Evolutionary conservation across 805 yeast species (phyloP).

Genomic region (Saccharomycopsis olivae): DNA sequence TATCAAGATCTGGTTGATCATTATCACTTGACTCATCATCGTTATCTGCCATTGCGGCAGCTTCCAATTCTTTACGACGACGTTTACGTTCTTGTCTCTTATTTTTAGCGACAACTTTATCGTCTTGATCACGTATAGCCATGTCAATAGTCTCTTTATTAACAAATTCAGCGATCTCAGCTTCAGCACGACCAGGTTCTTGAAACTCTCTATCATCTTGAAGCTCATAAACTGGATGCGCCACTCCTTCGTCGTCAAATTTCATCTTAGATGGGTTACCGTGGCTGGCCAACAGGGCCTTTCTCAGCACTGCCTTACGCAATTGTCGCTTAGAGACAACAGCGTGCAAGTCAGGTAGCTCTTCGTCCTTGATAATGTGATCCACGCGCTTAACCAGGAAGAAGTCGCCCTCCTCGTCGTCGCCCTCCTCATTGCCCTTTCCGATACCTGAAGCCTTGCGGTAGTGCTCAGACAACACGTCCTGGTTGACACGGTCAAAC

Average conservation of each 20-base stretch:
- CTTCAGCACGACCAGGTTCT: slow-evolving; percentile 53
- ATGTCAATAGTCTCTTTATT: slow-evolving; percentile 55
- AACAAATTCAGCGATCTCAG: slow-evolving; percentile 60
- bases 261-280: slow-evolving; percentile 69
- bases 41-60: slow-evolving; percentile 35
- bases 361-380: slow-evolving; percentile 57
- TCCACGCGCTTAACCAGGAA: slow-evolving; percentile 70
- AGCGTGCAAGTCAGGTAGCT: slow-evolving; percentile 46
- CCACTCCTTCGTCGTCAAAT: slow-evolving; percentile 85
- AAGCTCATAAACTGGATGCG: slow-evolving; percentile 86
- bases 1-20: slow-evolving; percentile 10
- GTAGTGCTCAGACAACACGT: slow-evolving; percentile 83
- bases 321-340: slow-evolving; percentile 77
- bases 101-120: slow-evolving; percentile 64
- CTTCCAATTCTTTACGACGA: slow-evolving; percentile 71
- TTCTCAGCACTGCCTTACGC: slow-evolving; percentile 82
- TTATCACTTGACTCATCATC: slow-evolving; percentile 23
- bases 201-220: slow-evolving; percentile 83
- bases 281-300: slow-evolving; percentile 40
- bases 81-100: slow-evolving; percentile 85
- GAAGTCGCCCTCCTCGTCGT: slow-evolving; percentile 62
- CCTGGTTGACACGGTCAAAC: slow-evolving; percentile 92
- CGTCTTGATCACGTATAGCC: slow-evolving; percentile 63
- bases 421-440: slow-evolving; percentile 26
- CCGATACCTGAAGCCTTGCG: slow-evolving; percentile 49